Conservation (phyloP, 257 asterid species). For the Scutellaria barbata region DNA sequence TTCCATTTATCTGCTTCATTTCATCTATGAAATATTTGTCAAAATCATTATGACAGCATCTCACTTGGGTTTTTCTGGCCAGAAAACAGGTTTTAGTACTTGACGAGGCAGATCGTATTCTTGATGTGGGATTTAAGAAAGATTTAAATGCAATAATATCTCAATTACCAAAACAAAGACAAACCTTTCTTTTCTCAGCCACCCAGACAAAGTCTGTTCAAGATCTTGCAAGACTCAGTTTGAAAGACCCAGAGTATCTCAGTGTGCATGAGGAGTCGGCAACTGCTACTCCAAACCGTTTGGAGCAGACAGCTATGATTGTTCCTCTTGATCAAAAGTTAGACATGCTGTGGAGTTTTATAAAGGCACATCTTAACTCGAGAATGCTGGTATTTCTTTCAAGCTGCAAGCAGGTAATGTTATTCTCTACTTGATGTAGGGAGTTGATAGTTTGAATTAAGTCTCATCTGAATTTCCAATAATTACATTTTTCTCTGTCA, state of each 20-base stretch:
- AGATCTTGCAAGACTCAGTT: slow-evolving; percentile 95
- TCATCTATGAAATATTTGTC: neutral
- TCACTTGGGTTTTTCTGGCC: slow-evolving; percentile 52
- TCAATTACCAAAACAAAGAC: slow-evolving; percentile 86
- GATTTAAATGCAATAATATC: slow-evolving; percentile 88
- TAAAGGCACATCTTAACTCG: slow-evolving; percentile 82
- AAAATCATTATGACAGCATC: slow-evolving; percentile 28
- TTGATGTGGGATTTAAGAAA: slow-evolving; percentile 82
- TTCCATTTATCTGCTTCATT: neutral
- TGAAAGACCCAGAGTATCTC: slow-evolving; percentile 94
- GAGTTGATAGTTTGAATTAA: slow-evolving; percentile 12
- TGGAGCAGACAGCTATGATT: slow-evolving; percentile 77
- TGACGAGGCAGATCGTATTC: slow-evolving; percentile 99
- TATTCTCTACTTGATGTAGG: slow-evolving; percentile 6
- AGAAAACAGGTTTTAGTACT: slow-evolving; percentile 85
- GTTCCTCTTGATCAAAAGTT: slow-evolving; percentile 89
- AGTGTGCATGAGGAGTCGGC: slow-evolving; percentile 89
- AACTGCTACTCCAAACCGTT: slow-evolving; percentile 85
- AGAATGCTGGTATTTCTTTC: slow-evolving; percentile 87
- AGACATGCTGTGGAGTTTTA: slow-evolving; percentile 93
- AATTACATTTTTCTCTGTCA: neutral
- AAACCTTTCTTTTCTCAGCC: slow-evolving; percentile 89
- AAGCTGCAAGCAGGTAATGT: slow-evolving; percentile 86
- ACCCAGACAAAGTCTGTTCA: slow-evolving; percentile 94
- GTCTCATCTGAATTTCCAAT: slow-evolving; percentile 10